Percentiles rank a stretch among this genome's conserved stretches.
phyloP scores from a whole-genome alignment of 2,329 filamentous ascomycete species.

The Diplodia intermedia region DNA sequence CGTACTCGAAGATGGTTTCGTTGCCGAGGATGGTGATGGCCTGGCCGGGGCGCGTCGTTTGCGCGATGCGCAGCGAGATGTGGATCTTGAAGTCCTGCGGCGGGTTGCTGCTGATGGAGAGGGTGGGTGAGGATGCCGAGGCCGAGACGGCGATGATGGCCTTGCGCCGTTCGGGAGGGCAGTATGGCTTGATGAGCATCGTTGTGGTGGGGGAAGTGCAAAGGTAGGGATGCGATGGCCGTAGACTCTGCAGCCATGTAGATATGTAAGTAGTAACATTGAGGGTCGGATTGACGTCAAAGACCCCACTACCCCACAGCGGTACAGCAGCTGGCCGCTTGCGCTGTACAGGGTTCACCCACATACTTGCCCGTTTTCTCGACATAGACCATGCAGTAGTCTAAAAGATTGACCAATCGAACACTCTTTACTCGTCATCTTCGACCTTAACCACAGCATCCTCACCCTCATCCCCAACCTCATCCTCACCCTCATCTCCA shows the following conservation, averaged over 20 bases:
- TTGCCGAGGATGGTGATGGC: constrained; percentile 5
- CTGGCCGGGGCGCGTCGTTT: neutral
- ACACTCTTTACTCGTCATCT: neutral
- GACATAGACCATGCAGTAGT: too few relatives aligned
- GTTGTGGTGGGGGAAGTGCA: neutral
- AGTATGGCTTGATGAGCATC: constrained; percentile 3
- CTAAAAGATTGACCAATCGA: too few relatives aligned
- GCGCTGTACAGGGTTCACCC: too few relatives aligned
- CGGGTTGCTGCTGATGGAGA: constrained; percentile 68
- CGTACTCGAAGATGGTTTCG: constrained; percentile 2
- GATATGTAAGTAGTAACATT: neutral
- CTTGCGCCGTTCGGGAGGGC: constrained; percentile 41
- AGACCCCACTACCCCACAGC: neutral
- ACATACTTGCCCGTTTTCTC: too few relatives aligned
- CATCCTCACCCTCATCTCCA: neutral
- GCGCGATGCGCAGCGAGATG: constrained; percentile 13
- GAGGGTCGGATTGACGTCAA: neutral
- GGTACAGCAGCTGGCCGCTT: neutral
- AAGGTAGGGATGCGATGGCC: too few relatives aligned
- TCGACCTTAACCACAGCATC: constrained; percentile 3
- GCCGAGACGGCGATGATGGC: constrained; percentile 70
- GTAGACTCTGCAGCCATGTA: neutral
- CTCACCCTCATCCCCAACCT: neutral
- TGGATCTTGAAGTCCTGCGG: constrained; percentile 62
- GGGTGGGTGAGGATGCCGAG: constrained; percentile 70